Evolutionary conservation across 306 rosid genomes (phyloP).

Genomic region (Urtica urens): DNA sequence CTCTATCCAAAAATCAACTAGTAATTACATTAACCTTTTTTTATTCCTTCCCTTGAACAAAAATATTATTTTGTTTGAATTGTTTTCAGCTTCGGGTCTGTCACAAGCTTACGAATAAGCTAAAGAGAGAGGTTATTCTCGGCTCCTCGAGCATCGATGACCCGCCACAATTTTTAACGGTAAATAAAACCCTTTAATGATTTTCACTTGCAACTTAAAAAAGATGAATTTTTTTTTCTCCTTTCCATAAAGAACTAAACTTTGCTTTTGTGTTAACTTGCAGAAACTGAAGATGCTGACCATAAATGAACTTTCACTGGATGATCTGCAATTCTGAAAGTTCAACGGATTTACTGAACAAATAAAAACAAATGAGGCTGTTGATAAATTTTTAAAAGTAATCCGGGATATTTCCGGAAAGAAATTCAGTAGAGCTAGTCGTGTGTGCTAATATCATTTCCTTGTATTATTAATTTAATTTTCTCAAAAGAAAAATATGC

Average conservation of each 20-base stretch:
- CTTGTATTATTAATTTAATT: slow-evolving; percentile 15
- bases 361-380: no score
- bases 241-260: not conserved
- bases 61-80: not conserved
- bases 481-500: no score
- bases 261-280: slow-evolving; percentile 11
- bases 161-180: slow-evolving; percentile 81
- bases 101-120: slow-evolving; percentile 73
- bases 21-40: no score
- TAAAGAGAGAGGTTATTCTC: slow-evolving; percentile 78
- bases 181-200: slow-evolving; percentile 16
- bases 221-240: not conserved
- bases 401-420: no score
- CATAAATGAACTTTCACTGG: slow-evolving; percentile 56
- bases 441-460: slow-evolving; percentile 10
- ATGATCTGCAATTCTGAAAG: slow-evolving; percentile 66
- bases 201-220: not conserved
- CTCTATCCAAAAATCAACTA: no score
- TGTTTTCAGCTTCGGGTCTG: slow-evolving; percentile 82
- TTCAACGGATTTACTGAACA: slow-evolving; percentile 10
- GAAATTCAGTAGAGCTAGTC: no score
- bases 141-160: slow-evolving; percentile 90
- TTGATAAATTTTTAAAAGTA: no score
- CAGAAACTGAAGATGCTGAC: slow-evolving; percentile 80
- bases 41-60: not conserved